phyloP scores from a whole-genome alignment of 352 stramenopile genomes.

The Globisporangium spinosum region DNA sequence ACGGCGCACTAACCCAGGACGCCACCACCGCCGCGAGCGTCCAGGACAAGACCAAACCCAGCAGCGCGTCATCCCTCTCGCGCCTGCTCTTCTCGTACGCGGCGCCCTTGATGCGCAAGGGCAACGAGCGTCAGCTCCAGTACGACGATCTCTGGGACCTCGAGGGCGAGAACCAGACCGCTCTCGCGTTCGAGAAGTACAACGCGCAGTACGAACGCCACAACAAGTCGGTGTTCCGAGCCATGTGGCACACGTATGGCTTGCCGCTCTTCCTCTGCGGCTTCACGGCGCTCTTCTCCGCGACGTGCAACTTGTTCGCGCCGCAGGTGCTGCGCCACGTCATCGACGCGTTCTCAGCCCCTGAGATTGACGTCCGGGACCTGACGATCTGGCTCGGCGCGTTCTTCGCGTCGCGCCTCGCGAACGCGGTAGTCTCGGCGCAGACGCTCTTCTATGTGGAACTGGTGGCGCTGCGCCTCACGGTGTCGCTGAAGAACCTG shows the following conservation, averaged over 20 bases:
- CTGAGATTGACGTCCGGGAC: constrained; percentile 25
- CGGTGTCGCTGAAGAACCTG: constrained; percentile 34
- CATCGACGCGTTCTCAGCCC: constrained; percentile 18
- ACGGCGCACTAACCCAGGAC: neutral
- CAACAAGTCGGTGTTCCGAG: constrained; percentile 21
- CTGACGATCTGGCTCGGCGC: constrained; percentile 31
- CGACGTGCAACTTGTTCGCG: constrained; percentile 4
- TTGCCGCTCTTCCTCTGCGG: constrained; percentile 6
- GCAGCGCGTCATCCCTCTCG: constrained; percentile 20
- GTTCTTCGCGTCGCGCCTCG: constrained; percentile 38
- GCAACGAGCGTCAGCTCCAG: constrained; percentile 42
- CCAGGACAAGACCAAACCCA: neutral
- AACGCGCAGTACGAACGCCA: constrained; percentile 19
- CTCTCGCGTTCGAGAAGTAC: constrained; percentile 26
- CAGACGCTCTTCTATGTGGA: constrained; percentile 29
- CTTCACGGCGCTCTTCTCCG: constrained; percentile 1
- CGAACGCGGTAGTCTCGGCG: constrained; percentile 24
- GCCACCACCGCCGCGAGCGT: neutral
- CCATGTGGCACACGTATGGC: constrained; percentile 19
- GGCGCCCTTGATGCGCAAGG: constrained; percentile 32
- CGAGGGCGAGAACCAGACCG: constrained; percentile 25
- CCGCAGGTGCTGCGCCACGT: constrained; percentile 8
- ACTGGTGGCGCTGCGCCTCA: constrained; percentile 30
- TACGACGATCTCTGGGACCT: constrained; percentile 41
- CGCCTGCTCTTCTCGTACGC: constrained; percentile 47